Evolutionary conservation across 2,329 filamentous ascomycete genomes (phyloP), one percentile per base, ranked within the genome.

Genomic region (Aspergillus fischeri): DNA sequence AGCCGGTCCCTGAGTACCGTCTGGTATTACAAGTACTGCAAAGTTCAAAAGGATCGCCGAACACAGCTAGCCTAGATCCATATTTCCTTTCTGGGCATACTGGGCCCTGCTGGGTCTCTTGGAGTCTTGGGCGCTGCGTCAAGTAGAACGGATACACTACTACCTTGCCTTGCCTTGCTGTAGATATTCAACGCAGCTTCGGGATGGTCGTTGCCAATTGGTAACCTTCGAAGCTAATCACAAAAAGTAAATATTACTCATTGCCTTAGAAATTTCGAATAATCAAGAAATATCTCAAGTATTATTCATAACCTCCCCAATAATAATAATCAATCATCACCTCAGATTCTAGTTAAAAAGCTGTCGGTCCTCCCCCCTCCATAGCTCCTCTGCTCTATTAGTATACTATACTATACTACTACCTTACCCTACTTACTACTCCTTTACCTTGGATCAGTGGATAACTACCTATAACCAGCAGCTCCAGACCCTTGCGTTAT

Each of bases 391-490:
- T 38, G 14, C 14, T 35, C 32, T 17, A 38, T 38, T 38, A 17
- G 32, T 38, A 17, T 35, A 35, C 32, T 35, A 4, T 17, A 32
- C 11, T 32, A 35, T 32, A 35, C 32, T 35, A 35, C 32, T 35
- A 35, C 32, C 14, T 17, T 38, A 38, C 32, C 14, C 32, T 38
- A 38, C 32, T 38, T 38, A 47, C 24, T 24, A 47, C 11, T 25
- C 7, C n/a, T 25, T 25, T 24, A 47, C 44, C 44, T 47, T 47
- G 44, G 44, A 27, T 25, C 14, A 24, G 27, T 47, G 45, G 51
- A 51, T 58, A 57, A 57, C 41, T 42, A 42, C 49, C 45, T 32
- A 54, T 27, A 47, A 47, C 20, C 24, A 25, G 44, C 24, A 21
- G 21, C 42, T 21, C 21, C 24, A 25, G 20, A 47, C 4, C 44